Conservation (phyloP, 1,284 basidiomycete genomes). For the Sanghuangporus sanghuang region DNA sequence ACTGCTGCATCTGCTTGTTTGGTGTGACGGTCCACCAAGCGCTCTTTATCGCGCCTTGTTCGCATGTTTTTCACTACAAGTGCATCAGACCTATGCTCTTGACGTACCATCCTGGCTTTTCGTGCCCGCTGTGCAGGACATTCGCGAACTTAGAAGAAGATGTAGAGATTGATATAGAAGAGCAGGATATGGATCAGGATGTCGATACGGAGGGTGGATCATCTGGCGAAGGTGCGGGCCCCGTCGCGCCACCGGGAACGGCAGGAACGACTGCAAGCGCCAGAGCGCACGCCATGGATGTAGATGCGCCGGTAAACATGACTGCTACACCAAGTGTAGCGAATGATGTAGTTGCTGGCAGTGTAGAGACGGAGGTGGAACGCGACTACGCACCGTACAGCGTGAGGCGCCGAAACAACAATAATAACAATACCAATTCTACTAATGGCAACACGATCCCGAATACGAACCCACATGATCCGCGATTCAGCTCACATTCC, state of each 20-base stretch:
- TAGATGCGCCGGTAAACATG: slow-evolving; percentile 8
- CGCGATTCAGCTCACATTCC: too few relatives aligned
- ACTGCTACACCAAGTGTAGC: slow-evolving; percentile 11
- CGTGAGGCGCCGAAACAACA: slow-evolving; percentile 11
- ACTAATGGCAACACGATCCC: slow-evolving; percentile 5
- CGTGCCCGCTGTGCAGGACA: slow-evolving; percentile 89
- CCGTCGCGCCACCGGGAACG: background rate
- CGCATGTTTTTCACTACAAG: slow-evolving; percentile 98
- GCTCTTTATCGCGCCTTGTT: slow-evolving; percentile 95
- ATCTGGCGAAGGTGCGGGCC: slow-evolving; percentile 22
- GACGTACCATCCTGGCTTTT: slow-evolving; percentile 88
- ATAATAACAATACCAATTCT: slow-evolving; percentile 21
- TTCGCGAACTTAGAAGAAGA: slow-evolving; percentile 96
- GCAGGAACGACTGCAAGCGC: background rate
- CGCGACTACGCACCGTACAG: slow-evolving; percentile 28
- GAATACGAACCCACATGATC: slow-evolving; percentile 13
- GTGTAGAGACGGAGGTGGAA: slow-evolving; percentile 51
- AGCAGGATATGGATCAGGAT: background rate
- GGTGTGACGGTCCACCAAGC: slow-evolving; percentile 92
- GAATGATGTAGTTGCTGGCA: slow-evolving; percentile 25
- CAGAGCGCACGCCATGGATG: background rate
- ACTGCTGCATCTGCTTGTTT: slow-evolving; percentile 96
- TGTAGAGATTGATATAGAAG: slow-evolving; percentile 55
- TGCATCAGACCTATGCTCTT: slow-evolving; percentile 91
- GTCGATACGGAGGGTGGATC: slow-evolving; percentile 22